Evolutionary conservation across 768 basidiomycete genomes (phyloP).

Genomic region (Leccinellum rugosiceps): DNA sequence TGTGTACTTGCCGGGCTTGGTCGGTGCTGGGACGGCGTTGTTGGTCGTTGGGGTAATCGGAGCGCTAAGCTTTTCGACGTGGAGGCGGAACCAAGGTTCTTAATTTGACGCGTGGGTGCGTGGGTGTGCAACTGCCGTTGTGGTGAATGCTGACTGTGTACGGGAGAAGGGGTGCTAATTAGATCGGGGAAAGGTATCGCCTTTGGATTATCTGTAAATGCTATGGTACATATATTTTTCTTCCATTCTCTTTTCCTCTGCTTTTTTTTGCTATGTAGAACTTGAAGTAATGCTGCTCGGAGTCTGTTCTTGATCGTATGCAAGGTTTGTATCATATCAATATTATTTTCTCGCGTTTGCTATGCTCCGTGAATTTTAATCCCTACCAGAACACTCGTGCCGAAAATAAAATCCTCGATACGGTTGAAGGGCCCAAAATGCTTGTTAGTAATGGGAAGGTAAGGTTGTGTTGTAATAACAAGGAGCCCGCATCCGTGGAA

Average conservation of each 20-base stretch:
- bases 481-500: not conserved
- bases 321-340: not conserved
- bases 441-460: too few species aligned
- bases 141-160: not conserved
- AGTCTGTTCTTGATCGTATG: not conserved
- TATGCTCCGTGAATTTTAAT: not conserved
- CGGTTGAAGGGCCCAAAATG: too few species aligned
- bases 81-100: conserved; percentile 64
- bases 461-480: not conserved
- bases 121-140: not conserved
- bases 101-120: conserved; percentile 22
- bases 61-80: conserved; percentile 69
- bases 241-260: not conserved
- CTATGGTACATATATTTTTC: conserved; percentile 14
- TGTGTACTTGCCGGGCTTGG: conserved; percentile 70
- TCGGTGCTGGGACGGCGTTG: conserved; percentile 82
- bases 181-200: not conserved
- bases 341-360: not conserved
- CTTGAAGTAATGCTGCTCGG: conserved; percentile 1
- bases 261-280: conserved; percentile 18
- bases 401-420: not conserved
- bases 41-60: conserved; percentile 77
- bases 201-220: conserved; percentile 9
- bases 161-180: not conserved
- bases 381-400: not conserved